Percentiles rank a stretch among this genome's conserved stretches.
Evolutionary conservation across 768 basidiomycete genomes (phyloP).

Genomic region (Gloeopeniophorella convolvens): DNA sequence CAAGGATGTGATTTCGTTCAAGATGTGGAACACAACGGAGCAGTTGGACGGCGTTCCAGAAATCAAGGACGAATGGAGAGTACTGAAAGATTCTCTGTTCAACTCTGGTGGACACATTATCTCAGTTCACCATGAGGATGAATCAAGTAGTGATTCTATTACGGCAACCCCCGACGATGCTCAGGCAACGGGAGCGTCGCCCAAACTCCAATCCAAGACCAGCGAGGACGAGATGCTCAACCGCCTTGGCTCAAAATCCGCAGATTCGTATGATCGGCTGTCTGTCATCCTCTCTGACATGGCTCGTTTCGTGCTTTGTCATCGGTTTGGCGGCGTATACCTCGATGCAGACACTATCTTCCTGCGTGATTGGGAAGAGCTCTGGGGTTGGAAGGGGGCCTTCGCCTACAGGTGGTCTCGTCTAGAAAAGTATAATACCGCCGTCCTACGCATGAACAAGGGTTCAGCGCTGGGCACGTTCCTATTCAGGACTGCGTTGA

Average conservation of each 20-base stretch:
- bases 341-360: constrained; percentile 96
- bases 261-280: constrained; percentile 80
- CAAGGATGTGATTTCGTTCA: constrained; percentile 89
- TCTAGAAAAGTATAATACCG: constrained; percentile 91
- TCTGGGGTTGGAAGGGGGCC: constrained; percentile 95
- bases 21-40: constrained; percentile 97
- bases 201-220: constrained; percentile 10
- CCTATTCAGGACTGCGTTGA: constrained; percentile 89
- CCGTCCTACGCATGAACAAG: constrained; percentile 91
- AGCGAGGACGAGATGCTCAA: constrained; percentile 55
- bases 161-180: constrained; percentile 23
- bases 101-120: constrained; percentile 80
- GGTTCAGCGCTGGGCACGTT: constrained; percentile 88
- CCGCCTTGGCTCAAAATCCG: constrained; percentile 84
- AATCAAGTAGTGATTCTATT: constrained; percentile 30
- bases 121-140: constrained; percentile 47
- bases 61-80: constrained; percentile 85
- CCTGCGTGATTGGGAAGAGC: constrained; percentile 95
- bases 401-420: constrained; percentile 97
- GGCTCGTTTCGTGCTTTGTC: constrained; percentile 95
- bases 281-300: constrained; percentile 95
- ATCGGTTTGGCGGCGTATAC: constrained; percentile 94
- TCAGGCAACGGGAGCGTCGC: constrained; percentile 11
- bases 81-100: constrained; percentile 68
- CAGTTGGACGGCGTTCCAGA: constrained; percentile 91